A percentile compares a stretch with the other conserved stretches of the same genome.
Evolutionary conservation across 2,329 filamentous ascomycete species (phyloP).

Genomic region (Aspergillus aculeatus): DNA sequence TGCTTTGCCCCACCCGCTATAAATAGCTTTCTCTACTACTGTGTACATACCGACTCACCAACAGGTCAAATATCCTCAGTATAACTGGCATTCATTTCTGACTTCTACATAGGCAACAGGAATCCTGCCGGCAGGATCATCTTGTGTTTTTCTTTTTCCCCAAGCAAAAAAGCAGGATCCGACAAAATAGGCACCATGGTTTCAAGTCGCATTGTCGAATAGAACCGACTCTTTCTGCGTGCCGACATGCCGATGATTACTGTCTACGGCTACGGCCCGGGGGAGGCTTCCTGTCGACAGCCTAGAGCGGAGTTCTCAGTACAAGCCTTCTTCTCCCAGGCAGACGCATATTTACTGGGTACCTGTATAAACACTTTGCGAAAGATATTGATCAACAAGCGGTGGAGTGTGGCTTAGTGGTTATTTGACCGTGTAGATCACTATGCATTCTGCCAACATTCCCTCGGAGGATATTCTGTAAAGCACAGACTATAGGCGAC

Average conservation of each 20-base stretch:
- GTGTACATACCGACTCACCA: neutral
- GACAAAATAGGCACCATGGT: neutral
- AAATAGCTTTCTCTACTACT: neutral
- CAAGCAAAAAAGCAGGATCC: neutral
- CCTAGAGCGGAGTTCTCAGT: neutral
- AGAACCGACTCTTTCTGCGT: neutral
- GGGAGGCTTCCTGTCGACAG: neutral
- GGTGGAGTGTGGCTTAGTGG: neutral
- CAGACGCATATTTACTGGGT: neutral
- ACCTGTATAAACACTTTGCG: too few species aligned
- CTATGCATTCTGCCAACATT: neutral
- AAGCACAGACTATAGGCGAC: neutral
- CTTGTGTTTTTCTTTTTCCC: neutral
- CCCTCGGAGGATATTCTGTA: neutral
- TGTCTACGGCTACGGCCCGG: neutral
- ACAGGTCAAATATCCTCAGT: too few species aligned
- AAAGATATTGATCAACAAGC: neutral
- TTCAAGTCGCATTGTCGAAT: neutral
- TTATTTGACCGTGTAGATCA: neutral
- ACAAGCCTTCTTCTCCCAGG: neutral
- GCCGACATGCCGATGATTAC: neutral
- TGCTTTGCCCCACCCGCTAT: slow-evolving; percentile 5
- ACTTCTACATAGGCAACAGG: neutral
- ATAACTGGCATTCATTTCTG: too few species aligned
- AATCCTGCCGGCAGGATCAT: neutral